A percentile compares a stretch with the other conserved stretches of the same genome.
These are phyloP conservation scores for Kuraishia molischiana DNA, from an alignment of 805 yeast genomes.

Conservation along the genomic window DNA sequence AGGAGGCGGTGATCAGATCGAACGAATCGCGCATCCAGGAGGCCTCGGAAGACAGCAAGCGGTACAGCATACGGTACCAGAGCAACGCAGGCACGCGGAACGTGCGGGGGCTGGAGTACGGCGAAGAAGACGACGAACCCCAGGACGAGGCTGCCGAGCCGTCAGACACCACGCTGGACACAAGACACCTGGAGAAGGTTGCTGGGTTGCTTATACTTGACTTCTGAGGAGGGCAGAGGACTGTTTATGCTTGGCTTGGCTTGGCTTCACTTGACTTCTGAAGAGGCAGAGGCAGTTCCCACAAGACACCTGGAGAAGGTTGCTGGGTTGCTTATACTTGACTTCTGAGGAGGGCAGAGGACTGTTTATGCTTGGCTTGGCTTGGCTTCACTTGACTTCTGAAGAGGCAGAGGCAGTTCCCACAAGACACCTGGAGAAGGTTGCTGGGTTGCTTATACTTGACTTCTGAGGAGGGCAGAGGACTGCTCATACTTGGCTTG, in stretches of 20 bases:
- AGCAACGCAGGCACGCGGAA: neutral
- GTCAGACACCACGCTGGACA: conserved; percentile 30
- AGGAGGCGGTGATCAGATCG: conserved; percentile 49
- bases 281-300: no score
- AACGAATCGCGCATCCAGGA: conserved; percentile 36
- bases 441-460: conserved; percentile 46
- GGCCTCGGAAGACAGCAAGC: conserved; percentile 6
- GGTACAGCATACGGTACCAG: conserved; percentile 6
- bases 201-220: conserved; percentile 51
- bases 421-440: conserved; percentile 40
- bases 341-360: conserved; percentile 28
- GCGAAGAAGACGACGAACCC: conserved; percentile 19
- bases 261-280: no score
- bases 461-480: conserved; percentile 32
- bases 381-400: no score
- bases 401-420: no score
- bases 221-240: conserved; percentile 25
- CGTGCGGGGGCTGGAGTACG: conserved; percentile 18
- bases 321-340: conserved; percentile 48
- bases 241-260: no score
- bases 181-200: conserved; percentile 42
- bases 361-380: no score
- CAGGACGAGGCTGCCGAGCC: conserved; percentile 5
- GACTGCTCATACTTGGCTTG: no score
- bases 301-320: conserved; percentile 43